A percentile compares a stretch with the other conserved stretches of the same genome.
phyloP scores from a whole-genome alignment of 2,329 filamentous ascomycete species.

The Xylariales sp. region DNA sequence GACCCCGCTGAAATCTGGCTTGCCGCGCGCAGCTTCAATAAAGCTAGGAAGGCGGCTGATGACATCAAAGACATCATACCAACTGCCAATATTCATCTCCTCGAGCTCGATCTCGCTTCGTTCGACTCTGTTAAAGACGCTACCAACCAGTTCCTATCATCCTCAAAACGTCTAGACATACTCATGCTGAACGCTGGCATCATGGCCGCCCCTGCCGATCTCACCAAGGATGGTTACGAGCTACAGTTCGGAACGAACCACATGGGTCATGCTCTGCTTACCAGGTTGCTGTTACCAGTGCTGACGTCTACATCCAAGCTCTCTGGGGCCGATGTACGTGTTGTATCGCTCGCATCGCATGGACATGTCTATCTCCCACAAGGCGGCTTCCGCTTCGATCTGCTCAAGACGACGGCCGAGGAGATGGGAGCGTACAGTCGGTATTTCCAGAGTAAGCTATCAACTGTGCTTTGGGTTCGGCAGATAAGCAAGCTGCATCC shows the following conservation, averaged over 20 bases:
- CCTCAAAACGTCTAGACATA: slow-evolving; percentile 30
- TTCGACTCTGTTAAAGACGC: slow-evolving; percentile 25
- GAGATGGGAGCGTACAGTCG: slow-evolving; percentile 5
- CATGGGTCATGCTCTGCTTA: slow-evolving; percentile 35
- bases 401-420: background rate
- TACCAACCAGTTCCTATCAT: slow-evolving; percentile 19
- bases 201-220: slow-evolving; percentile 24
- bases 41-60: background rate
- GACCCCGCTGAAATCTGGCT: background rate
- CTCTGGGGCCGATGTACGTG: background rate
- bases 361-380: background rate
- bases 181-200: slow-evolving; percentile 37
- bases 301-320: background rate
- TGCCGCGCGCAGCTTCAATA: background rate
- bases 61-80: background rate
- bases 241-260: slow-evolving; percentile 38
- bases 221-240: slow-evolving; percentile 37
- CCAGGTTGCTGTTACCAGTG: background rate
- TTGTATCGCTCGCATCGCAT: background rate
- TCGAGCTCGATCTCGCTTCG: slow-evolving; percentile 31
- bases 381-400: background rate
- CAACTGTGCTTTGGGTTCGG: slow-evolving; percentile 25
- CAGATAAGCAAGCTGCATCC: slow-evolving; percentile 23
- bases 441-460: slow-evolving; percentile 30
- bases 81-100: background rate